Evolutionary conservation across 768 basidiomycete genomes (phyloP).

Genomic region (Pseudohyphozyma bogoriensis): DNA sequence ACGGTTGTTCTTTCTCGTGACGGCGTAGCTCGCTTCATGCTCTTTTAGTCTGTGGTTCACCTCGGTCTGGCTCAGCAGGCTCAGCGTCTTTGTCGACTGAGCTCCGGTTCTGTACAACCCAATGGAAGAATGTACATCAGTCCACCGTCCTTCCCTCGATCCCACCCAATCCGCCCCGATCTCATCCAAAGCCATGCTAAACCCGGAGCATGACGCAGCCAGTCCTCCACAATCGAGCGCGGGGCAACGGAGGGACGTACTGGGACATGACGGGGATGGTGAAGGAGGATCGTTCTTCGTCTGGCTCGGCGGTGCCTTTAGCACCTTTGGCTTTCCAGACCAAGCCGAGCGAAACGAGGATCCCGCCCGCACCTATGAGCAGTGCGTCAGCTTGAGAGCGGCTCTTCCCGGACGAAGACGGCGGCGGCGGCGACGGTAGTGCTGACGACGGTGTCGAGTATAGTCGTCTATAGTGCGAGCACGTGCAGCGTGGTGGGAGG

Average conservation of each 20-base stretch:
- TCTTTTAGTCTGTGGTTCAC: slow-evolving; percentile 23
- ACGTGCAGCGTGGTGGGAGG: no score
- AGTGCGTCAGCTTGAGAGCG: no score
- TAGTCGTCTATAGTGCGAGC: no score
- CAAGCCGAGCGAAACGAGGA: no score
- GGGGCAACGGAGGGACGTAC: slow-evolving; percentile 8
- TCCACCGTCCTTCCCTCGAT: not conserved
- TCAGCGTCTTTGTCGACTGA: slow-evolving; percentile 22
- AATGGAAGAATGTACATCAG: not conserved
- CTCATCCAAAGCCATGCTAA: not conserved
- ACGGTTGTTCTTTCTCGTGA: slow-evolving; percentile 26
- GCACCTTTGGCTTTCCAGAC: no score
- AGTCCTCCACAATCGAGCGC: not conserved
- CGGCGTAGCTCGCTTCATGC: slow-evolving; percentile 29
- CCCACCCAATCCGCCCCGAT: not conserved
- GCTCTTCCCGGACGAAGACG: no score
- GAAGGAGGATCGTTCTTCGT: slow-evolving; percentile 6
- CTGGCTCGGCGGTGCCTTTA: no score
- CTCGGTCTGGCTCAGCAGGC: slow-evolving; percentile 15
- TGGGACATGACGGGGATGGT: slow-evolving; percentile 25
- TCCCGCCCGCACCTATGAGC: no score
- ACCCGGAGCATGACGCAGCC: not conserved
- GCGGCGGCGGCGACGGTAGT: no score
- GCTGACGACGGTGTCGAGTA: no score
- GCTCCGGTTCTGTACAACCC: slow-evolving; percentile 20